phyloP scores from a whole-genome alignment of 768 basidiomycete genomes.

The Mycena amicta region DNA sequence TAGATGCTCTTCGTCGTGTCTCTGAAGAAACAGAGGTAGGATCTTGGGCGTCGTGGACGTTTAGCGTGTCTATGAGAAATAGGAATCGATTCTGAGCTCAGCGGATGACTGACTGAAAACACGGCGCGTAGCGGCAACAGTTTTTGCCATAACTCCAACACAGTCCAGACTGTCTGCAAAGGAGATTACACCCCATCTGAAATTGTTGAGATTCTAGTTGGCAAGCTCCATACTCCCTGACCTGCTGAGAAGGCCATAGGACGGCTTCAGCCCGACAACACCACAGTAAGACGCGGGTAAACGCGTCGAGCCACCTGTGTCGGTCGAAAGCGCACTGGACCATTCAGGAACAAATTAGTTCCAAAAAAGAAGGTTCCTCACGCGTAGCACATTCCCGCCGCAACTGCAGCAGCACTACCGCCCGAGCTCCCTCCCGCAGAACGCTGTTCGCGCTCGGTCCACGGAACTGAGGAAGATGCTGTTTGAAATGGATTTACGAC shows the following conservation, averaged over 20 bases:
- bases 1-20: conserved; percentile 31
- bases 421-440: conserved; percentile 94
- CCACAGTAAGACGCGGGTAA: conserved; percentile 95
- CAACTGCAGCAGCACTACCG: conserved; percentile 93
- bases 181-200: conserved; percentile 86
- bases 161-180: conserved; percentile 96
- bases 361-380: conserved; percentile 42
- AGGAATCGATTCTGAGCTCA: not conserved
- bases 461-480: conserved; percentile 22
- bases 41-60: conserved; percentile 67
- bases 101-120: conserved; percentile 64
- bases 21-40: conserved; percentile 65
- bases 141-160: conserved; percentile 76
- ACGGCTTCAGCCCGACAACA: conserved; percentile 90
- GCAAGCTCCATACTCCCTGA: conserved; percentile 32
- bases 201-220: not conserved
- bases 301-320: conserved; percentile 93
- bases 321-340: conserved; percentile 83
- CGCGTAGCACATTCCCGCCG: conserved; percentile 82
- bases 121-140: conserved; percentile 47
- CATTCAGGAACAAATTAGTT: not conserved
- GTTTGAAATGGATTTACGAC: conserved; percentile 74
- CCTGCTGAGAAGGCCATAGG: conserved; percentile 90
- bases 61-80: conserved; percentile 42
- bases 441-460: conserved; percentile 42